Conservation (phyloP, 2,329 filamentous ascomycete genomes). For the Neonectria faginata region DNA sequence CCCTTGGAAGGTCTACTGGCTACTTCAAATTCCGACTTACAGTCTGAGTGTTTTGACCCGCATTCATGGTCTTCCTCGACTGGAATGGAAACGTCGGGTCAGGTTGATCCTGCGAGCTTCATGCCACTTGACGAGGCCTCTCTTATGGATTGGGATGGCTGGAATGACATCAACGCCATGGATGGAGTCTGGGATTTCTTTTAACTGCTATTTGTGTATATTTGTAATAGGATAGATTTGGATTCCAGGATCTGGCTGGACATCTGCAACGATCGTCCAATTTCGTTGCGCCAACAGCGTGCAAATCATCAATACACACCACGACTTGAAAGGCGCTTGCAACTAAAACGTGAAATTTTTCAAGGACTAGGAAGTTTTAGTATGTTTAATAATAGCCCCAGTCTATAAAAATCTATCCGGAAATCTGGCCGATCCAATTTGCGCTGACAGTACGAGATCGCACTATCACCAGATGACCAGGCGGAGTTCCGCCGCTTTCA, state of each 20-base stretch:
- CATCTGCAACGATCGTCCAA: background rate
- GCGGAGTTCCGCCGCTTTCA: constrained; percentile 26
- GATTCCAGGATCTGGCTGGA: background rate
- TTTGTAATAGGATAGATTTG: too few species aligned
- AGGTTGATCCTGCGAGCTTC: background rate
- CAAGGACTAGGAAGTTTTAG: too few species aligned
- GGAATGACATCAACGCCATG: constrained; percentile 32
- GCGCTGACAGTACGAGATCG: background rate
- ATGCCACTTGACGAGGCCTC: background rate
- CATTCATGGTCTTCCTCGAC: constrained; percentile 23
- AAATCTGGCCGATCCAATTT: background rate
- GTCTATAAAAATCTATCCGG: background rate
- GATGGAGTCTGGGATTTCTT: constrained; percentile 37
- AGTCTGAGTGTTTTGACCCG: constrained; percentile 23
- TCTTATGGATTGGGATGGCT: constrained; percentile 36
- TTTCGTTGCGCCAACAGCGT: background rate
- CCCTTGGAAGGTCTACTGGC: background rate
- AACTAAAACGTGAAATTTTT: background rate
- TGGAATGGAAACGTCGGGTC: background rate
- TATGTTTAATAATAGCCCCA: background rate
- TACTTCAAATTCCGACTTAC: constrained; percentile 12
- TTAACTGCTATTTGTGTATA: too few species aligned
- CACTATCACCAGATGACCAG: background rate
- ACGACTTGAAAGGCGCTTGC: background rate
- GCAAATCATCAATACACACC: too few species aligned